A percentile compares a stretch with the other conserved stretches of the same genome.
Evolutionary conservation across 768 basidiomycete genomes (phyloP).

Genomic region (Kwoniella dendrophila): DNA sequence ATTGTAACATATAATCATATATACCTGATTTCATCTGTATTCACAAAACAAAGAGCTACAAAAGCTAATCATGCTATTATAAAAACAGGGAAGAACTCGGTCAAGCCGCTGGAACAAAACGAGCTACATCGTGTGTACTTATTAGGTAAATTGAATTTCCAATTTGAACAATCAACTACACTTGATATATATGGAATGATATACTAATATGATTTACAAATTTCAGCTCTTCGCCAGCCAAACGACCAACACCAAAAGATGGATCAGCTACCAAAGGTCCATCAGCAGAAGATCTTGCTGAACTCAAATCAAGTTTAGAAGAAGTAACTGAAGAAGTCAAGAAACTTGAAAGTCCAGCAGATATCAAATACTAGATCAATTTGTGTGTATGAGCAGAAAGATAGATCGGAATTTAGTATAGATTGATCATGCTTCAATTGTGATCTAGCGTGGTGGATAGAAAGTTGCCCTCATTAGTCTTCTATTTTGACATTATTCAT

Average conservation of each 20-base stretch:
- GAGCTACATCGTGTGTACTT: slow-evolving; percentile 97
- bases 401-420: background rate
- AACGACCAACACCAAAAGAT: slow-evolving; percentile 46
- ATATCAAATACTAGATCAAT: slow-evolving; percentile 29
- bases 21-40: background rate
- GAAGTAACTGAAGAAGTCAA: slow-evolving; percentile 84
- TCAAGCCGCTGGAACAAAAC: slow-evolving; percentile 91
- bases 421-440: background rate
- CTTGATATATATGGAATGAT: background rate
- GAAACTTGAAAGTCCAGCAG: slow-evolving; percentile 46
- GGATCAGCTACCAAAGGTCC: slow-evolving; percentile 45
- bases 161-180: background rate
- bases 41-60: too few relatives aligned
- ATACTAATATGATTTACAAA: background rate
- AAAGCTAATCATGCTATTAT: background rate
- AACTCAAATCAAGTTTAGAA: slow-evolving; percentile 82
- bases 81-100: slow-evolving; percentile 75
- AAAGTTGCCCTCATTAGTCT: too few relatives aligned
- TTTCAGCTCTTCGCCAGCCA: slow-evolving; percentile 41
- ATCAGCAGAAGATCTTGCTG: slow-evolving; percentile 64
- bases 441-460: too few relatives aligned
- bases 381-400: background rate
- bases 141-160: slow-evolving; percentile 60
- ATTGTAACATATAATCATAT: background rate
- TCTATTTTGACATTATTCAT: background rate